phyloP scores from a whole-genome alignment of 116 monocot genomes.

The Phalaenopsis hybrid region DNA sequence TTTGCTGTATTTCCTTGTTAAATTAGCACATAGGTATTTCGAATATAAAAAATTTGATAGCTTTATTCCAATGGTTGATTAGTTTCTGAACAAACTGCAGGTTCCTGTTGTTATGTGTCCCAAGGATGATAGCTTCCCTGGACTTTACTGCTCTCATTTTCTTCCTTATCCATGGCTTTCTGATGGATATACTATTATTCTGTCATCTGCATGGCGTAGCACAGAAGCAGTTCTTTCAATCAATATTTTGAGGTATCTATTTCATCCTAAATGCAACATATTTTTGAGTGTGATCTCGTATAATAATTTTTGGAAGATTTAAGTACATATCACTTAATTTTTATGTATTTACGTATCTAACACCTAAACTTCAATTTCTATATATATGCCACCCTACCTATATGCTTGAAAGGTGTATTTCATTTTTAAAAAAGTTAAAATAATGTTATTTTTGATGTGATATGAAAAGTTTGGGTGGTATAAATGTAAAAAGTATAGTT shows the following conservation, averaged over 20 bases:
- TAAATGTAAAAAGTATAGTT: too few species aligned
- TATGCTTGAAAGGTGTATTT: too few species aligned
- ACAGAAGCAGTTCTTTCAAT: conserved; percentile 68
- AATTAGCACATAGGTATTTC: neutral
- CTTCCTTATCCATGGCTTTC: conserved; percentile 79
- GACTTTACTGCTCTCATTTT: conserved; percentile 69
- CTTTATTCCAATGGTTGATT: neutral
- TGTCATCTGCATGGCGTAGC: conserved; percentile 79
- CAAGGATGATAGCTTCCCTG: conserved; percentile 75
- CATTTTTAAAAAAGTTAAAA: too few species aligned
- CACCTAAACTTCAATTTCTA: too few species aligned
- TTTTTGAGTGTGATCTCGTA: neutral
- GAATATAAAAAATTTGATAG: neutral
- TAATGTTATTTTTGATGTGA: too few species aligned
- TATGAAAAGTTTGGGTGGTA: too few species aligned
- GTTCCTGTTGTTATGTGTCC: conserved; percentile 78
- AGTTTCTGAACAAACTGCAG: conserved; percentile 28
- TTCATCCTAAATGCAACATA: neutral
- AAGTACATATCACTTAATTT: too few species aligned
- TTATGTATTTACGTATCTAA: too few species aligned
- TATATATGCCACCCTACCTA: too few species aligned
- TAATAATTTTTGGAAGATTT: neutral
- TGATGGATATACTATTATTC: conserved; percentile 71
- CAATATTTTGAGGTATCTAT: conserved; percentile 57
- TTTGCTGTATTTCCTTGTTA: neutral